phyloP scores from a whole-genome alignment of 768 basidiomycete genomes.

The Trametes sanguinea region DNA sequence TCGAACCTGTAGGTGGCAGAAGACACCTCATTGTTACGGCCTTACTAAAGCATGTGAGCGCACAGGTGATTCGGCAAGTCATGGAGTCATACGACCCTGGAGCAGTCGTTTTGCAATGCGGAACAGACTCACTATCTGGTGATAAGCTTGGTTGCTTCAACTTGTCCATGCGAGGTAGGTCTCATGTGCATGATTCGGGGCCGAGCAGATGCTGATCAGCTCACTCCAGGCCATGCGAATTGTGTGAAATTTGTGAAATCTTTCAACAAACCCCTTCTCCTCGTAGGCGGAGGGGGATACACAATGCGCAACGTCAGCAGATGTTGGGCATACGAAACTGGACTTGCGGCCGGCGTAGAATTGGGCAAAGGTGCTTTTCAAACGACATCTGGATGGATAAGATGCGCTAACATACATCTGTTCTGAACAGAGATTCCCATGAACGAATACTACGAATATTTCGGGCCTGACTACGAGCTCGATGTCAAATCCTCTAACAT shows the following conservation, averaged over 20 bases:
- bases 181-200: background rate
- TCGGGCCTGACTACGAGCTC: slow-evolving; percentile 95
- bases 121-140: slow-evolving; percentile 94
- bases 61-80: slow-evolving; percentile 86
- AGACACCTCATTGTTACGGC: background rate
- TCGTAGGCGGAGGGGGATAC: slow-evolving; percentile 97
- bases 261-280: slow-evolving; percentile 89
- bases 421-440: slow-evolving; percentile 64
- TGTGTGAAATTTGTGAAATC: slow-evolving; percentile 98
- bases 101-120: slow-evolving; percentile 95
- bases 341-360: slow-evolving; percentile 96
- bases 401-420: slow-evolving; percentile 3
- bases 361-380: slow-evolving; percentile 66
- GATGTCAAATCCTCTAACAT: slow-evolving; percentile 95
- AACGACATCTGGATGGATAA: no score
- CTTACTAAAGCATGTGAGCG: background rate
- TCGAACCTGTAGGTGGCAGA: slow-evolving; percentile 76
- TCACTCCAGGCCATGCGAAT: slow-evolving; percentile 80
- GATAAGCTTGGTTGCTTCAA: slow-evolving; percentile 97
- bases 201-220: background rate
- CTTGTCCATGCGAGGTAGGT: slow-evolving; percentile 86
- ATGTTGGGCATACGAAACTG: slow-evolving; percentile 98
- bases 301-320: slow-evolving; percentile 98
- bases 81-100: slow-evolving; percentile 95
- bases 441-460: slow-evolving; percentile 99